These are phyloP conservation scores for Paxillus rubicundulus DNA, from an alignment of 768 basidiomycete species.

Conservation along the genomic window DNA sequence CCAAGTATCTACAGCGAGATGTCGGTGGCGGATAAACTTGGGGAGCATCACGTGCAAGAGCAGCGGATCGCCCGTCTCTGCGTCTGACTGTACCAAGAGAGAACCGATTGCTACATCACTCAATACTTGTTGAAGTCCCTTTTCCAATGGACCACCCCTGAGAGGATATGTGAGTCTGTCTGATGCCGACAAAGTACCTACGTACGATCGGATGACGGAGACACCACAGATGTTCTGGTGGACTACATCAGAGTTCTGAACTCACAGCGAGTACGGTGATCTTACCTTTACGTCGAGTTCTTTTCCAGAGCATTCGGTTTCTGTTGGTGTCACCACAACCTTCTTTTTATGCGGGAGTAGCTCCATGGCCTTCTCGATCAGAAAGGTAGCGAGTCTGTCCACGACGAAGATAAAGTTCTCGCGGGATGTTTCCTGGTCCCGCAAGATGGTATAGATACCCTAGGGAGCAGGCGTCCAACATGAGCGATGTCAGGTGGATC, in stretches of 20 bases:
- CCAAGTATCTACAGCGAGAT: conserved; percentile 64
- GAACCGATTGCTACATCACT: conserved; percentile 86
- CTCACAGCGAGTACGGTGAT: not conserved
- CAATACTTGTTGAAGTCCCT: conserved; percentile 86
- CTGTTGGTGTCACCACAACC: conserved; percentile 67
- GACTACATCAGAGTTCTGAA: not conserved
- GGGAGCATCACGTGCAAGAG: conserved; percentile 84
- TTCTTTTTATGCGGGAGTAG: conserved; percentile 70
- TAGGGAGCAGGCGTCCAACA: conserved; percentile 26
- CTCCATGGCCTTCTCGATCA: conserved; percentile 83
- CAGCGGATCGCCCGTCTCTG: conserved; percentile 80
- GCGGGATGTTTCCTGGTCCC: conserved; percentile 64
- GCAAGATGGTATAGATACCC: conserved; percentile 88
- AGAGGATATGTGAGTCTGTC: conserved; percentile 7
- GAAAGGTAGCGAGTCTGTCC: conserved; percentile 78
- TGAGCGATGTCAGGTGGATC: not conserved
- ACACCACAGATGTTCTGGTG: conserved; percentile 79
- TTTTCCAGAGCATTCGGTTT: conserved; percentile 54
- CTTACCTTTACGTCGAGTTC: conserved; percentile 58
- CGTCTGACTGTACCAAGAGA: conserved; percentile 86
- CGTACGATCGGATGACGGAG: conserved; percentile 83
- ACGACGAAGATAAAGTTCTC: conserved; percentile 94
- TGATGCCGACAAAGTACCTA: conserved; percentile 10
- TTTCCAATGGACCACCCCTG: conserved; percentile 88
- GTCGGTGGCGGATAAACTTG: conserved; percentile 59